Evolutionary conservation across 1,284 basidiomycete species (phyloP).

Genomic region (Inonotus hispidus): DNA sequence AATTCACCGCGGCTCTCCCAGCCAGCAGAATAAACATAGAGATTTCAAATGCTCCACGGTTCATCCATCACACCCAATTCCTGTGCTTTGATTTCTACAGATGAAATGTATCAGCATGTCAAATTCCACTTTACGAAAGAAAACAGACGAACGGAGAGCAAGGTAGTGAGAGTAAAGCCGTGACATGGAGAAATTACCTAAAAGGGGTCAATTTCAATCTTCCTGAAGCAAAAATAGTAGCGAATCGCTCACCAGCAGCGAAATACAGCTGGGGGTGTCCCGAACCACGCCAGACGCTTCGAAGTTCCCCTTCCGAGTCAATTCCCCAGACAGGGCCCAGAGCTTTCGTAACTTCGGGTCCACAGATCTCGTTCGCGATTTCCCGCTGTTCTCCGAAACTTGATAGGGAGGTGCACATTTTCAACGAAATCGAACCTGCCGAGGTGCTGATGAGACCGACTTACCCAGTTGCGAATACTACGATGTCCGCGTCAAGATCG

Average conservation of each 20-base stretch:
- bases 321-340: conserved; percentile 40
- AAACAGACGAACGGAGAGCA: conserved; percentile 31
- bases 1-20: no score
- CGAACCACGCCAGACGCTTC: conserved; percentile 31
- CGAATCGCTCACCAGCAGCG: conserved; percentile 26
- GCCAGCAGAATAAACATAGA: no score
- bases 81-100: not conserved
- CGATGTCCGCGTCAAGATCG: conserved; percentile 39
- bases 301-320: conserved; percentile 41
- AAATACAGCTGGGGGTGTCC: conserved; percentile 33
- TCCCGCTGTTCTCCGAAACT: conserved; percentile 29
- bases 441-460: no score
- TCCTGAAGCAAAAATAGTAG: not conserved
- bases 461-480: conserved; percentile 42
- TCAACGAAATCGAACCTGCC: no score
- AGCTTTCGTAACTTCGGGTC: conserved; percentile 32
- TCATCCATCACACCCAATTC: not conserved
- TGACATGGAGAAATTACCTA: conserved; percentile 31
- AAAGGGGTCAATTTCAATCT: conserved; percentile 18
- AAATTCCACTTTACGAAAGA: not conserved
- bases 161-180: conserved; percentile 34
- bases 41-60: not conserved
- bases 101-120: not conserved
- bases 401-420: not conserved
- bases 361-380: conserved; percentile 34